Evolutionary conservation across 2,329 filamentous ascomycete genomes (phyloP).

Genomic region (Xylaria sp.): DNA sequence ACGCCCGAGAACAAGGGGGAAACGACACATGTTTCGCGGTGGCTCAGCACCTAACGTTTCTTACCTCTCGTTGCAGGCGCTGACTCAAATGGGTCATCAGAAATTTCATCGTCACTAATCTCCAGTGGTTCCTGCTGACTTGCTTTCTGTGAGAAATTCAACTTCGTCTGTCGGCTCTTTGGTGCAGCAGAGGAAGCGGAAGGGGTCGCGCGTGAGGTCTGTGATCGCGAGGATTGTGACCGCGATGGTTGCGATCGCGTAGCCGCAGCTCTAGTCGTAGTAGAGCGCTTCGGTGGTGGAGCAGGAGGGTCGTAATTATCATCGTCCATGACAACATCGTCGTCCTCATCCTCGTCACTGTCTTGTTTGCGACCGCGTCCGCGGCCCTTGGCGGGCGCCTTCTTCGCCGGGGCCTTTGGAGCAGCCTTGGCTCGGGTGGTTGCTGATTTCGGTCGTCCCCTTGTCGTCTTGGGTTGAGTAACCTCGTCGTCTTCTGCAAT

Average conservation of each 20-base stretch:
- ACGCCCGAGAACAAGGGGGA: background rate
- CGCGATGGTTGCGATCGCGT: constrained; percentile 48
- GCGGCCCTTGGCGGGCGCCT: constrained; percentile 57
- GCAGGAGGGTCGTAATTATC: constrained; percentile 56
- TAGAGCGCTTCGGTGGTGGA: constrained; percentile 52
- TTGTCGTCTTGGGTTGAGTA: constrained; percentile 41
- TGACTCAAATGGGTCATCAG: constrained; percentile 69
- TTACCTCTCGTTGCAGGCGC: constrained; percentile 52
- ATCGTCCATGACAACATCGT: constrained; percentile 65
- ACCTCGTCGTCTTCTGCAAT: constrained; percentile 61
- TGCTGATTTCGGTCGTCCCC: constrained; percentile 51
- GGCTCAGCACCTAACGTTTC: constrained; percentile 29
- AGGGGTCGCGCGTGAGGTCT: constrained; percentile 47
- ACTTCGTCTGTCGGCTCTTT: constrained; percentile 58
- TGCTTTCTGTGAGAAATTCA: constrained; percentile 61
- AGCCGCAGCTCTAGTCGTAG: constrained; percentile 45
- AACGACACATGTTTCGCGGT: background rate
- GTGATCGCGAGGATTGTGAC: constrained; percentile 43
- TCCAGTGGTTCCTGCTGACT: constrained; percentile 61
- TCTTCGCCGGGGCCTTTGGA: constrained; percentile 57
- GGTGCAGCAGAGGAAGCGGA: constrained; percentile 42
- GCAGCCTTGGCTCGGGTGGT: constrained; percentile 49
- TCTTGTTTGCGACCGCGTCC: constrained; percentile 54
- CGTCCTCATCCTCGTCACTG: constrained; percentile 55
- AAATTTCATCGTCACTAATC: constrained; percentile 73